These are phyloP conservation scores for Pleurotus eryngii DNA, from an alignment of 768 basidiomycete species.

Conservation along the genomic window DNA sequence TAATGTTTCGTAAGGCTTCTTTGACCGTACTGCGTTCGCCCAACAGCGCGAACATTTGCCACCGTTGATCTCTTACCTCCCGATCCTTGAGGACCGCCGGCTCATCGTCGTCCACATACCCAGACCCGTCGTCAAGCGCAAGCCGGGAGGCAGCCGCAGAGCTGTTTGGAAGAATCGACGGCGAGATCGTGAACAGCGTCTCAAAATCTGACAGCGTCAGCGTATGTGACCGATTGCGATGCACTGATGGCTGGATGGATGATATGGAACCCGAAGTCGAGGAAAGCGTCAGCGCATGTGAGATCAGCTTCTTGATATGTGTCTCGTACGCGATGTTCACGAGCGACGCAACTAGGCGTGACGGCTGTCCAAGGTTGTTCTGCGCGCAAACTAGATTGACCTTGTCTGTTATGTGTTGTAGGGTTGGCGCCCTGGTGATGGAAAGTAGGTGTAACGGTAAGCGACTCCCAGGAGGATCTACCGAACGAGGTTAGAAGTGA, in stretches of 20 bases:
- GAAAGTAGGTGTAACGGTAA: slow-evolving; percentile 73
- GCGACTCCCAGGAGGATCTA: slow-evolving; percentile 71
- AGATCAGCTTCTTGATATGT: slow-evolving; percentile 81
- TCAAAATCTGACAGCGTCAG: slow-evolving; percentile 72
- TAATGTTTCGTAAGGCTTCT: slow-evolving; percentile 41
- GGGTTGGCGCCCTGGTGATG: slow-evolving; percentile 64
- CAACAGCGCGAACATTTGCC: slow-evolving; percentile 76
- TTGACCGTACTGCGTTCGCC: slow-evolving; percentile 71
- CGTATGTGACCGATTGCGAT: slow-evolving; percentile 28
- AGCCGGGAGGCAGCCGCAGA: slow-evolving; percentile 77
- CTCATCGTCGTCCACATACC: slow-evolving; percentile 51
- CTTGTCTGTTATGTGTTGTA: slow-evolving; percentile 76
- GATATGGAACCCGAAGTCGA: slow-evolving; percentile 73
- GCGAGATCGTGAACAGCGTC: slow-evolving; percentile 73
- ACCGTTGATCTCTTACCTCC: slow-evolving; percentile 65
- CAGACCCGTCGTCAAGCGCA: slow-evolving; percentile 38
- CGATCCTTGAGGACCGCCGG: slow-evolving; percentile 53
- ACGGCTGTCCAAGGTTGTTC: slow-evolving; percentile 60
- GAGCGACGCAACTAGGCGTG: slow-evolving; percentile 60
- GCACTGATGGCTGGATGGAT: slow-evolving; percentile 65
- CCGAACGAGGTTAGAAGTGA: background rate
- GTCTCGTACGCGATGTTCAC: slow-evolving; percentile 81
- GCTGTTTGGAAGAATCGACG: slow-evolving; percentile 73
- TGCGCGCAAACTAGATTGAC: slow-evolving; percentile 82
- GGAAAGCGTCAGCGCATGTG: slow-evolving; percentile 74